phyloP scores from a whole-genome alignment of 192 early-diverging fungal genomes.

The Entomortierella parvispora region DNA sequence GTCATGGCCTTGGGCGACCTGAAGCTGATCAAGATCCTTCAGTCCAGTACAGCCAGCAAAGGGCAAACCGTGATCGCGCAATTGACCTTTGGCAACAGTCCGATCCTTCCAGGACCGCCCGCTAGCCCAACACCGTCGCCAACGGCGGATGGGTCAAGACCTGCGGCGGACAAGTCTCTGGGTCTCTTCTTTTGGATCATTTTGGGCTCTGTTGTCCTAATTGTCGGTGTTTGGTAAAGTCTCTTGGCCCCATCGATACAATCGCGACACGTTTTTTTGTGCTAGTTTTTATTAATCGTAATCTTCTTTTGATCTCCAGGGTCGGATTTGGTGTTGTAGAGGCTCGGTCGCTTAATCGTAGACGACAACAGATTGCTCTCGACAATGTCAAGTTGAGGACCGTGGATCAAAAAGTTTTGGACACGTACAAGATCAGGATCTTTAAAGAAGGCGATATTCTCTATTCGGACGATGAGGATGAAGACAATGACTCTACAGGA shows the following conservation, averaged over 20 bases:
- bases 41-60: neutral
- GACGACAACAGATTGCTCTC: conserved; percentile 25
- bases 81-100: conserved; percentile 23
- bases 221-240: conserved; percentile 42
- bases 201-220: conserved; percentile 30
- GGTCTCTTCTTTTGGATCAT: conserved; percentile 44
- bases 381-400: conserved; percentile 36
- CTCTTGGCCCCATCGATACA: too few species aligned
- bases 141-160: neutral
- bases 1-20: conserved; percentile 28
- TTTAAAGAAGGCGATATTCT: conserved; percentile 37
- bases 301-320: conserved; percentile 15
- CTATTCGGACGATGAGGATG: conserved; percentile 30
- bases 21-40: conserved; percentile 17
- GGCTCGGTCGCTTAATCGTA: conserved; percentile 20
- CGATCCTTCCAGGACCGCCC: conserved; percentile 6
- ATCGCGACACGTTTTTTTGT: too few species aligned
- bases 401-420: conserved; percentile 33
- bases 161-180: conserved; percentile 19
- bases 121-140: neutral
- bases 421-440: conserved; percentile 31
- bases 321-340: conserved; percentile 43
- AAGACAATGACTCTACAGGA: neutral
- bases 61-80: conserved; percentile 27
- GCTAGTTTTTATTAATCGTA: neutral